Percentiles rank a stretch among this genome's conserved stretches.
These are phyloP conservation scores for Synchytrium microbalum DNA, from an alignment of 371 early-diverging fungal genomes.

Conservation along the genomic window DNA sequence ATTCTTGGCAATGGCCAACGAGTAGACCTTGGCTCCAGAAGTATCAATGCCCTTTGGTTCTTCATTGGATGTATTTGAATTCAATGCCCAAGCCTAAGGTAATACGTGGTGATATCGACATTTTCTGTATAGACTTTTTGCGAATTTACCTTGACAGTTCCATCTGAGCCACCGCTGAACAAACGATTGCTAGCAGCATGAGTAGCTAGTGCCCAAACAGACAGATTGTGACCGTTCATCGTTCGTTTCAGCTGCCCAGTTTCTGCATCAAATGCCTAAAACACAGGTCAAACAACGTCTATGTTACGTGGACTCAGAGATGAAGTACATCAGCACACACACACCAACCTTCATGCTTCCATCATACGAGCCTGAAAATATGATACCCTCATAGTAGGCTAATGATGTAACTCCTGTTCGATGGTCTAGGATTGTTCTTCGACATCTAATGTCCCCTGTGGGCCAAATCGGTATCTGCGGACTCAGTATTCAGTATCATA, in stretches of 20 bases:
- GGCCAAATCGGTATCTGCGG: constrained; percentile 16
- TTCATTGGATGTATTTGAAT: constrained; percentile 14
- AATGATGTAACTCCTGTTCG: constrained; percentile 55
- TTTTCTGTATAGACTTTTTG: not conserved
- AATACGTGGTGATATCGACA: not conserved
- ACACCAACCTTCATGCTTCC: constrained; percentile 43
- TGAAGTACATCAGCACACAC: not conserved
- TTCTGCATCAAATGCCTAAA: constrained; percentile 36
- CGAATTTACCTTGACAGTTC: constrained; percentile 47
- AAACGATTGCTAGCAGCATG: constrained; percentile 35
- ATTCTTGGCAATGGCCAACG: constrained; percentile 15
- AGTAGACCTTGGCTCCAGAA: constrained; percentile 53
- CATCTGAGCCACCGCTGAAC: constrained; percentile 53
- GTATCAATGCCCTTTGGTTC: constrained; percentile 13
- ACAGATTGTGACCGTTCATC: constrained; percentile 45
- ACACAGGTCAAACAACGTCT: not conserved
- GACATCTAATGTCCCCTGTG: constrained; percentile 37
- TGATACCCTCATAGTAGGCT: constrained; percentile 34
- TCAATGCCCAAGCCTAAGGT: too few species aligned
- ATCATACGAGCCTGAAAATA: constrained; percentile 56
- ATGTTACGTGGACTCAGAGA: not conserved
- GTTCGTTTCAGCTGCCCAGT: constrained; percentile 34
- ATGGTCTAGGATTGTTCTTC: constrained; percentile 45
- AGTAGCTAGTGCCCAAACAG: constrained; percentile 58
- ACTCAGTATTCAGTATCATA: constrained; percentile 3